Conservation (phyloP, 768 basidiomycete species). For the Podaxis mareebaensis region DNA sequence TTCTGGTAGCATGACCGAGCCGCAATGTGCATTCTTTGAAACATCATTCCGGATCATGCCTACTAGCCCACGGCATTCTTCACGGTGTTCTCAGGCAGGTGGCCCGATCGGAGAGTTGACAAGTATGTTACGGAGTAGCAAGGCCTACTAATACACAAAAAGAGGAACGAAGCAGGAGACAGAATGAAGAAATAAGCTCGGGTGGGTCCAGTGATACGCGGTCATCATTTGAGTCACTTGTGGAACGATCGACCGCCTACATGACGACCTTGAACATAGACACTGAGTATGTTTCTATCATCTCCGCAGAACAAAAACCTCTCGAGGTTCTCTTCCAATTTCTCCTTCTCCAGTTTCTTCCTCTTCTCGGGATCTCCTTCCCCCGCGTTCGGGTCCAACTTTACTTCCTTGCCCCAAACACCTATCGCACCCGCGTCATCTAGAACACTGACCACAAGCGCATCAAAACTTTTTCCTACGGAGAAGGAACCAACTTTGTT, state of each 20-base stretch:
- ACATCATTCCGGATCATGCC: too few relatives aligned
- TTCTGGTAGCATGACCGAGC: too few relatives aligned
- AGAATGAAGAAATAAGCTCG: too few relatives aligned
- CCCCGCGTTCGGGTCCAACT: slow-evolving; percentile 14
- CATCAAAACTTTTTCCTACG: slow-evolving; percentile 88
- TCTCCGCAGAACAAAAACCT: slow-evolving; percentile 87
- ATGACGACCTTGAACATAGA: slow-evolving; percentile 80
- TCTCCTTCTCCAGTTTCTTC: not conserved
- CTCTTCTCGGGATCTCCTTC: slow-evolving; percentile 39
- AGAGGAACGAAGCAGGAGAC: too few relatives aligned
- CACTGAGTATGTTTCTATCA: slow-evolving; percentile 76
- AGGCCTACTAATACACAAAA: too few relatives aligned
- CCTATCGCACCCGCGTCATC: slow-evolving; percentile 48
- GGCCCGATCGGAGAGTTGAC: not conserved
- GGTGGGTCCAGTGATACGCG: too few relatives aligned
- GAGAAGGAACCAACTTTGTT: slow-evolving; percentile 74
- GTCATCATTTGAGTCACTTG: not conserved
- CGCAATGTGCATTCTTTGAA: too few relatives aligned
- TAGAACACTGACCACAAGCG: slow-evolving; percentile 67
- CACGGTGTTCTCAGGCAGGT: too few relatives aligned
- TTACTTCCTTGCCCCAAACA: slow-evolving; percentile 33
- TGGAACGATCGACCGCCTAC: slow-evolving; percentile 64
- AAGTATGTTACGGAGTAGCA: not conserved
- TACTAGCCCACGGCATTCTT: too few relatives aligned
- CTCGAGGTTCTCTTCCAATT: slow-evolving; percentile 56